Evolutionary conservation across 2,329 filamentous ascomycete species (phyloP), one percentile per base, ranked within the genome.

Genomic region (Fusarium anguioides): DNA sequence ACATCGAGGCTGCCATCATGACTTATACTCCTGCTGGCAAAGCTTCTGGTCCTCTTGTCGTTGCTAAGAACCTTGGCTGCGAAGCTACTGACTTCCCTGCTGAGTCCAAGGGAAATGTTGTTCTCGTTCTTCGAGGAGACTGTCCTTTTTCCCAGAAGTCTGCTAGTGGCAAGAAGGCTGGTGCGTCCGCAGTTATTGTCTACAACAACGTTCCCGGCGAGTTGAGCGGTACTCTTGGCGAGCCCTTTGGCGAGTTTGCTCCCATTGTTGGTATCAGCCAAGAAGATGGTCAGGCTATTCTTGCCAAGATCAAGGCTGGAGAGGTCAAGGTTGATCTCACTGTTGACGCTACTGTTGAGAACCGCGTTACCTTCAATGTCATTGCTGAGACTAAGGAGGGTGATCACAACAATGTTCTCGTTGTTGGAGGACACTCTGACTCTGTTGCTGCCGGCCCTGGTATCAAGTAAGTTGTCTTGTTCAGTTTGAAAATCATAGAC

Each of bases 111-210:
- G 87, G 85, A 35, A 85, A 82, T 20, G 83, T 91, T 42, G 89
- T 87, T 7, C 79, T 91, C 21, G 81, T 91, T 52, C 81, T 81
- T 8, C 84, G 89, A 68, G 89, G 89, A 54, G 77, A 70, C 3
- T 91, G 89, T 73, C 69, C 81, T 17, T 91, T 91, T 56, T 83
- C 80, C 9, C 70, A 81, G 21, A 91, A 91, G 79, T 82, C 86
- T 8, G 75, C 81, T 35, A 77, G 83, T 18, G 89, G 88, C 23
- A 84, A 83, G 58, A 72, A 75, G 1, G 87, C 88, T 3, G 86
- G 88, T 18, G 89, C 89, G 2, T 74, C 75, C 1, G 89, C 79
- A 2, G 83, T 82, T 1, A 72, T 91, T 51, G 80, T 91, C 60
- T 90, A 89, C 77, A 90, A 91, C 80, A 90, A 90, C 60, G 82